Evolutionary conservation across 169 alveolate genomes (phyloP).

Genomic region (Eimeria necatrix): DNA sequence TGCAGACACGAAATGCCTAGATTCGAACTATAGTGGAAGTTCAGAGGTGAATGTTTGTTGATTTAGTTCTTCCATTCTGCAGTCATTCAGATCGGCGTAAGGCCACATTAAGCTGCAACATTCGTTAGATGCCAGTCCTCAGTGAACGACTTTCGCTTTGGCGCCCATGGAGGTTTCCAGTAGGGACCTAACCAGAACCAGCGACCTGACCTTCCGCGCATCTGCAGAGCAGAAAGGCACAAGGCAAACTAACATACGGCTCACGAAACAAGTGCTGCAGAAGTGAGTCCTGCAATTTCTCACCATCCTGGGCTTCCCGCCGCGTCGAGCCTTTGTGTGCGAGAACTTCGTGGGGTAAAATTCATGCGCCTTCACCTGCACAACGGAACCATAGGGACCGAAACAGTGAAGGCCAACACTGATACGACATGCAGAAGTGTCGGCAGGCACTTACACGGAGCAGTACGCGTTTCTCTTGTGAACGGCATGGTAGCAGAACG

Average conservation of each 20-base stretch:
- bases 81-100: no score
- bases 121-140: conserved; percentile 64
- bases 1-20: no score
- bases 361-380: conserved; percentile 71
- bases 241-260: no score
- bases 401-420: no score
- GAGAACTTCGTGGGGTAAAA: conserved; percentile 60
- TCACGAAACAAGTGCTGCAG: no score
- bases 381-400: neutral
- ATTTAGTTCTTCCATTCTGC: no score
- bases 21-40: no score
- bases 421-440: no score
- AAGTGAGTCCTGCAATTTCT: neutral
- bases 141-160: conserved; percentile 10
- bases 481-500: no score
- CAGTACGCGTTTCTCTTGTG: no score
- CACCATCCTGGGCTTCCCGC: conserved; percentile 80
- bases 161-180: conserved; percentile 82
- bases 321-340: conserved; percentile 53
- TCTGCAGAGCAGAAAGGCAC: neutral
- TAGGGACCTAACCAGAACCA: conserved; percentile 82
- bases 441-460: no score
- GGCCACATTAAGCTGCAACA: conserved; percentile 18
- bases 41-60: no score
- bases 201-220: conserved; percentile 79